Evolutionary conservation across 1,284 basidiomycete genomes (phyloP).

Genomic region (Cronartium ribicola): DNA sequence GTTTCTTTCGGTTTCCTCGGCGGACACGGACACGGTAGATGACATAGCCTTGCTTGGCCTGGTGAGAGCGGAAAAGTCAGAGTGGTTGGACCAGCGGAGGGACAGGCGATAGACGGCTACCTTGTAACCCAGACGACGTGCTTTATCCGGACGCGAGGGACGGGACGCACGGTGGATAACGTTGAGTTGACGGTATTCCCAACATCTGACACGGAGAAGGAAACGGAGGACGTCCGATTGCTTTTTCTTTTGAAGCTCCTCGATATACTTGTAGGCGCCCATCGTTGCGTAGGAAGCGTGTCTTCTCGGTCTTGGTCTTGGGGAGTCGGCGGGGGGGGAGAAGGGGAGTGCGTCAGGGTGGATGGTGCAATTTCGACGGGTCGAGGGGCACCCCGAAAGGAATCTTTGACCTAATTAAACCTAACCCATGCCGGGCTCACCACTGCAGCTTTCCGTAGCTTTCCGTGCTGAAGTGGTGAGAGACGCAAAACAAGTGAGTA

Average conservation of each 20-base stretch:
- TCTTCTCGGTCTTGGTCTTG: conserved; percentile 10
- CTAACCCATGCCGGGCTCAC: not conserved
- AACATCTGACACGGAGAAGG: conserved; percentile 96
- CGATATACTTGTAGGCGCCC: conserved; percentile 89
- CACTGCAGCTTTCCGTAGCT: too few species aligned
- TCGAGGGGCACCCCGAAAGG: not conserved
- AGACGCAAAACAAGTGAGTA: not conserved
- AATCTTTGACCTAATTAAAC: not conserved
- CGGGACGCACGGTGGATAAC: conserved; percentile 97
- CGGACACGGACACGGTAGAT: conserved; percentile 97
- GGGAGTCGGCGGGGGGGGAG: not conserved
- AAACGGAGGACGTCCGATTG: conserved; percentile 76
- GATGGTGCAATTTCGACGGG: not conserved
- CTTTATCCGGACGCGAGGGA: conserved; percentile 98
- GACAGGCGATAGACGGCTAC: conserved; percentile 14
- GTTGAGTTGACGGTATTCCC: conserved; percentile 98
- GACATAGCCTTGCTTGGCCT: conserved; percentile 97
- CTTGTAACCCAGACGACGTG: conserved; percentile 96
- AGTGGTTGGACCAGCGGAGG: not conserved
- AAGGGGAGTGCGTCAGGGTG: not conserved
- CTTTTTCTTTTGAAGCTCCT: conserved; percentile 65
- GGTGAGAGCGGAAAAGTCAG: not conserved
- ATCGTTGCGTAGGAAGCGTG: conserved; percentile 37
- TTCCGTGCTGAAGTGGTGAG: not conserved
- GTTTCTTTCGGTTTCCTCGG: conserved; percentile 99